A percentile compares a stretch with the other conserved stretches of the same genome.
Conservation (phyloP, 192 early-diverging fungal genomes). For the Haplosporangium gracile region DNA sequence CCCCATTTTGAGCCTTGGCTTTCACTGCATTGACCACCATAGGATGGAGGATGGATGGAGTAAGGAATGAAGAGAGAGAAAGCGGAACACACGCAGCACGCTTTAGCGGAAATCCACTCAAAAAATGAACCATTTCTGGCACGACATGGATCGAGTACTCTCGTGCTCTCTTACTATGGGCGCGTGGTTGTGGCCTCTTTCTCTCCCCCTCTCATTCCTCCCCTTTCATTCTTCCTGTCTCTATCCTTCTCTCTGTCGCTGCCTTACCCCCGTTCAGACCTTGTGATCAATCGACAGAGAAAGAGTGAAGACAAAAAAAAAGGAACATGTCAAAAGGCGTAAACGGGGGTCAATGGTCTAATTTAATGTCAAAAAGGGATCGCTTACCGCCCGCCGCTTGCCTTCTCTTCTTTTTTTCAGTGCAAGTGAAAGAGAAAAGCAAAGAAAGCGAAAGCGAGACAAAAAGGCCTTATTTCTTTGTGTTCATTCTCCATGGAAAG, state of each 20-base stretch:
- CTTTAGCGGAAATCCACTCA: neutral
- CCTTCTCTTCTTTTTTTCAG: neutral
- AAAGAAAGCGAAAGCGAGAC: neutral
- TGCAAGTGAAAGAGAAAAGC: neutral
- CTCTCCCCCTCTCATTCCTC: neutral
- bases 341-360: neutral
- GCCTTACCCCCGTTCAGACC: neutral
- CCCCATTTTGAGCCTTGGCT: neutral
- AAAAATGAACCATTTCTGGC: neutral
- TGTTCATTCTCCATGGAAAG: neutral
- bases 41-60: neutral
- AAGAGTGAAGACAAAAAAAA: neutral
- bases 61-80: neutral
- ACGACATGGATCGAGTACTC: neutral
- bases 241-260: neutral
- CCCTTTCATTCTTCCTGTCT: neutral
- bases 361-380: neutral
- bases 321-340: neutral
- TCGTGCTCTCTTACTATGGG: neutral
- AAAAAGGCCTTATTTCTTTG: neutral
- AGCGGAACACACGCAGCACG: neutral
- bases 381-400: neutral
- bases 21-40: neutral
- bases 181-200: neutral
- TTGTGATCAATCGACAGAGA: conserved; percentile 1